phyloP scores from a whole-genome alignment of 2,329 filamentous ascomycete species.

The Colletotrichum somersetense region DNA sequence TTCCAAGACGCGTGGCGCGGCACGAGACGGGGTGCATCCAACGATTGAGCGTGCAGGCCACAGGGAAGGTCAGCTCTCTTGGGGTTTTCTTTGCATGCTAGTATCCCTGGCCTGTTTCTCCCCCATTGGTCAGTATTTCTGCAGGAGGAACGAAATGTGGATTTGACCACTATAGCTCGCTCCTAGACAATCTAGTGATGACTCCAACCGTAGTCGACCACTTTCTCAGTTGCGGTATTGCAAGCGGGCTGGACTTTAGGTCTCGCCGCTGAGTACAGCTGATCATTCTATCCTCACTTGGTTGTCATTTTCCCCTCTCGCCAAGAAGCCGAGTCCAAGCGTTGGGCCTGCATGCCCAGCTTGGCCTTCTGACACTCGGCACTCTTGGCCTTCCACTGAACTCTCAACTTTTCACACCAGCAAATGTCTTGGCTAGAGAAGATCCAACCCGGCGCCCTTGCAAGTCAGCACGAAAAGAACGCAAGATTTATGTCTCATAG shows the following conservation, averaged over 20 bases:
- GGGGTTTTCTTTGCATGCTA: background rate
- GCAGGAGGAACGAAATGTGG: background rate
- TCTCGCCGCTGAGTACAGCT: background rate
- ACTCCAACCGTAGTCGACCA: background rate
- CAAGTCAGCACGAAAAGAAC: background rate
- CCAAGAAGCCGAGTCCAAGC: constrained; percentile 38
- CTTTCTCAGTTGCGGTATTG: background rate
- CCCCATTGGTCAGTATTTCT: background rate
- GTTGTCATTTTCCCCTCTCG: constrained; percentile 24
- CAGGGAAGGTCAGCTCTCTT: background rate
- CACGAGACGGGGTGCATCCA: background rate
- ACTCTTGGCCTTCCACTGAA: constrained; percentile 37
- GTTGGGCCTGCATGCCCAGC: constrained; percentile 38
- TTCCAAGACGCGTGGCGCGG: too few species aligned
- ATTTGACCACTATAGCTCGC: background rate
- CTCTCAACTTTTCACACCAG: constrained; percentile 4
- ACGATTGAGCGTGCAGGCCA: background rate
- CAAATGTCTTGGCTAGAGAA: constrained; percentile 15
- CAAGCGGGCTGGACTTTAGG: background rate
- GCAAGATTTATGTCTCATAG: constrained; percentile 26
- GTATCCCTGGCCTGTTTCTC: background rate
- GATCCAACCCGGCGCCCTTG: constrained; percentile 1
- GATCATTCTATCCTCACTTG: background rate
- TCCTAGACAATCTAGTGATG: background rate
- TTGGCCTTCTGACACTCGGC: constrained; percentile 29